Percentiles rank a stretch among this genome's conserved stretches.
Conservation (phyloP, 331 rosid species). For the Erythrophleum ivorense region DNA sequence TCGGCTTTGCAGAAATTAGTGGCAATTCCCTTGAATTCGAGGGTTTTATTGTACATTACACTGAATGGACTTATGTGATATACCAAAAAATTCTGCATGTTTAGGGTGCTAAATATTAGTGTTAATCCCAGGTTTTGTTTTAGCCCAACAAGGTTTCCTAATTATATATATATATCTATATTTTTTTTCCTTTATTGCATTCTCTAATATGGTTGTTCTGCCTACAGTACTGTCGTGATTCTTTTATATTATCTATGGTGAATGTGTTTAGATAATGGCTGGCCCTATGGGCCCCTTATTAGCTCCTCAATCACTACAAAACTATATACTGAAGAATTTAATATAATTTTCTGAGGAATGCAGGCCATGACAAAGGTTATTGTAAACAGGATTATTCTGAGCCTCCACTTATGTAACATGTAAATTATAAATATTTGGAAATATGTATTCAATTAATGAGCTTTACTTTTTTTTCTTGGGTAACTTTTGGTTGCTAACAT, state of each 20-base stretch:
- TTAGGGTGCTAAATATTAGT: slow-evolving; percentile 32
- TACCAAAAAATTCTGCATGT: slow-evolving; percentile 13
- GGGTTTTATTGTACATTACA: slow-evolving; percentile 27
- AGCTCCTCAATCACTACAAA: not conserved
- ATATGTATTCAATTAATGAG: not conserved
- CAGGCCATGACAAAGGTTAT: not conserved
- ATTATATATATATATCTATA: not conserved
- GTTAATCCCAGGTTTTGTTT: slow-evolving; percentile 6
- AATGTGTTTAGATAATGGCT: not conserved
- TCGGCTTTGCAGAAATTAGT: slow-evolving; percentile 33
- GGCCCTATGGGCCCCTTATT: not conserved
- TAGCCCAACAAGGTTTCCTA: slow-evolving; percentile 19
- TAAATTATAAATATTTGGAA: not conserved
- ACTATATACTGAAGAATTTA: not conserved
- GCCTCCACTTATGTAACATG: not conserved
- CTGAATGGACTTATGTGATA: slow-evolving; percentile 17
- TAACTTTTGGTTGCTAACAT: slow-evolving; percentile 18
- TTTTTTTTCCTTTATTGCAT: not conserved
- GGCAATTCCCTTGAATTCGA: slow-evolving; percentile 13
- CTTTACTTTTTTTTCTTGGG: not conserved
- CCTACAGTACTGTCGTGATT: slow-evolving; percentile 17
- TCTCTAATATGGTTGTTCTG: slow-evolving; percentile 19
- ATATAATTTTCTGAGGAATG: not conserved
- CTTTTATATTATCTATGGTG: not conserved
- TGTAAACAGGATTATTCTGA: not conserved